Percentiles rank a stretch among this genome's conserved stretches.
phyloP scores from a whole-genome alignment of 192 early-diverging fungal genomes.

The Backusella psychrophila region DNA sequence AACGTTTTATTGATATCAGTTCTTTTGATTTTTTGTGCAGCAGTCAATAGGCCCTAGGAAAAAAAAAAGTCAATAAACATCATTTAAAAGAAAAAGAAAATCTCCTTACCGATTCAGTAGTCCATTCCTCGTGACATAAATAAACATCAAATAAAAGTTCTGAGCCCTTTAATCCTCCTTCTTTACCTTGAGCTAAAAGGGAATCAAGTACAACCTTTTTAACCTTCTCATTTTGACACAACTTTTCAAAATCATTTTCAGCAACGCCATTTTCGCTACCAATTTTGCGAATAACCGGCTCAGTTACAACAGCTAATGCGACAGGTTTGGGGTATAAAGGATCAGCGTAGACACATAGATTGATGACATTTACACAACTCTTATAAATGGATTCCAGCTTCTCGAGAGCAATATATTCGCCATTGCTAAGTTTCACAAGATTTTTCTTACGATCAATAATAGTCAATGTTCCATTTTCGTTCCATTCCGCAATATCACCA shows the following conservation, averaged over 20 bases:
- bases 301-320: slow-evolving; percentile 68
- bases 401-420: slow-evolving; percentile 94
- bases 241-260: slow-evolving; percentile 45
- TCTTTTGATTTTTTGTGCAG: slow-evolving; percentile 88
- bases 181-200: slow-evolving; percentile 55
- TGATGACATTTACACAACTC: slow-evolving; percentile 64
- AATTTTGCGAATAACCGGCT: slow-evolving; percentile 52
- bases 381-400: slow-evolving; percentile 90
- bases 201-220: slow-evolving; percentile 46
- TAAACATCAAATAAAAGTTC: slow-evolving; percentile 69
- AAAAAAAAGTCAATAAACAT: neutral
- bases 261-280: slow-evolving; percentile 44
- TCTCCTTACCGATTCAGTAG: slow-evolving; percentile 71
- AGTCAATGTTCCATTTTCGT: slow-evolving; percentile 67
- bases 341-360: slow-evolving; percentile 76
- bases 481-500: slow-evolving; percentile 88
- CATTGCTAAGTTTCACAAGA: slow-evolving; percentile 86
- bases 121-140: slow-evolving; percentile 82
- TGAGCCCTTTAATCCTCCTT: slow-evolving; percentile 61
- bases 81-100: slow-evolving; percentile 6
- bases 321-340: slow-evolving; percentile 67
- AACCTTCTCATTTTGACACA: slow-evolving; percentile 57
- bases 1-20: slow-evolving; percentile 68
- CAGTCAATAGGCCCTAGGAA: slow-evolving; percentile 74
- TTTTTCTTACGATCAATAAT: slow-evolving; percentile 95